Evolutionary conservation across 352 stramenopile genomes (phyloP).

Genomic region (Phytophthora melonis): DNA sequence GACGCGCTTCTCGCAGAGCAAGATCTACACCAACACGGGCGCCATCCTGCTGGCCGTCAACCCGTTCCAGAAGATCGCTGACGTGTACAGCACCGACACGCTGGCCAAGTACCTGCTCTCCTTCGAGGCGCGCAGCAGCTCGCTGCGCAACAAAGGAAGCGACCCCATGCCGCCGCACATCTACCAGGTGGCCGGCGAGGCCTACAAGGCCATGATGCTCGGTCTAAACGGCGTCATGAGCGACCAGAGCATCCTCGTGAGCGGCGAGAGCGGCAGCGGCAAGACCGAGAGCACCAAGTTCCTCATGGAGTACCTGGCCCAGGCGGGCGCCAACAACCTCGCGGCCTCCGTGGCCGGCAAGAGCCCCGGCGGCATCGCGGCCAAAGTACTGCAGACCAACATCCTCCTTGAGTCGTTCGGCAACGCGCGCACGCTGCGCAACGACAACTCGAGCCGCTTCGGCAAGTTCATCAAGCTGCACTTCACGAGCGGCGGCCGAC

Average conservation of each 20-base stretch:
- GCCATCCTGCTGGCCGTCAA: constrained; percentile 87
- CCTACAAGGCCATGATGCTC: constrained; percentile 84
- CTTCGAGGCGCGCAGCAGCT: constrained; percentile 55
- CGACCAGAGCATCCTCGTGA: constrained; percentile 89
- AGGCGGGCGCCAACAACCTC: constrained; percentile 81
- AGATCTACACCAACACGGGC: constrained; percentile 90
- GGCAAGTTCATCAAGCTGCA: constrained; percentile 94
- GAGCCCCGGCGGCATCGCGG: constrained; percentile 67
- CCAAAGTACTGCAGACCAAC: constrained; percentile 93
- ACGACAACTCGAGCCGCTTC: constrained; percentile 93
- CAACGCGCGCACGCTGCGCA: constrained; percentile 88
- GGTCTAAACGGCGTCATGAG: constrained; percentile 61
- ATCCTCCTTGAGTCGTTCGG: constrained; percentile 92
- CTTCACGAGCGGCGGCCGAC: constrained; percentile 74
- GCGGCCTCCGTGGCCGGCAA: constrained; percentile 50
- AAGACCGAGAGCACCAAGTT: constrained; percentile 94
- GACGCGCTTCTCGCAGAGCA: constrained; percentile 70
- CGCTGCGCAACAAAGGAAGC: constrained; percentile 35
- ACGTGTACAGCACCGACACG: constrained; percentile 65
- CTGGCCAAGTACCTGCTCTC: constrained; percentile 74
- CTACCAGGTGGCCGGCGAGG: constrained; percentile 84
- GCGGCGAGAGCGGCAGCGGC: constrained; percentile 85
- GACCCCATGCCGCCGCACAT: constrained; percentile 79
- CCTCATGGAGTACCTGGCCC: constrained; percentile 88
- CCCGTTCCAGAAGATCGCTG: constrained; percentile 77